Evolutionary conservation across 225 moss, liverwort and hornwort genomes (phyloP).

Genomic region (Asterella californica): DNA sequence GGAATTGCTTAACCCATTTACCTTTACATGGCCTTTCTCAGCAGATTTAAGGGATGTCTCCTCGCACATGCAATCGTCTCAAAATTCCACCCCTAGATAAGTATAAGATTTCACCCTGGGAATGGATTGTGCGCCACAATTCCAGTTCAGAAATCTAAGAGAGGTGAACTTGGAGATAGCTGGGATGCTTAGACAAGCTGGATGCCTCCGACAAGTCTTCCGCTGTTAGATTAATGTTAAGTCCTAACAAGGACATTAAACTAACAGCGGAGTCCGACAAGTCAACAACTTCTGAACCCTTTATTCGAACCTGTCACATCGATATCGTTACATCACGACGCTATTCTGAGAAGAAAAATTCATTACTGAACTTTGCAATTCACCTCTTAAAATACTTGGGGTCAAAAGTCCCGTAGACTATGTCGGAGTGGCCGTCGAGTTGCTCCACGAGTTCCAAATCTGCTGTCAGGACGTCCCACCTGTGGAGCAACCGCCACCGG

Average conservation of each 20-base stretch:
- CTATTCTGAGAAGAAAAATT: not conserved
- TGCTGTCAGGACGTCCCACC: slow-evolving; percentile 72
- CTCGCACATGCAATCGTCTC: too few relatives aligned
- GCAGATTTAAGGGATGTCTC: too few relatives aligned
- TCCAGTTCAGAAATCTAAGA: too few relatives aligned
- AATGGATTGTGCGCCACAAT: too few relatives aligned
- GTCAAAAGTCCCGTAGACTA: slow-evolving; percentile 71
- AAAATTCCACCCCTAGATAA: too few relatives aligned
- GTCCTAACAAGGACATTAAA: too few relatives aligned
- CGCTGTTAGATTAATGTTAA: too few relatives aligned
- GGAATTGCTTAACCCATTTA: too few relatives aligned
- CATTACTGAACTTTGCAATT: not conserved
- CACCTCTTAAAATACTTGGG: slow-evolving; percentile 64
- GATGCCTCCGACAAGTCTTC: not conserved
- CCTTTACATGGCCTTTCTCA: too few relatives aligned
- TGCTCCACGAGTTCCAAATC: slow-evolving; percentile 68
- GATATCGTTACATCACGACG: not conserved
- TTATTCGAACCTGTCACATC: not conserved
- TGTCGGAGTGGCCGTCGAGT: slow-evolving; percentile 71
- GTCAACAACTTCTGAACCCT: too few relatives aligned
- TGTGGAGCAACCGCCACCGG: slow-evolving; percentile 28
- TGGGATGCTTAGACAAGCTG: not conserved
- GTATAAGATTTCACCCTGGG: too few relatives aligned
- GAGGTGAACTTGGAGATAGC: not conserved
- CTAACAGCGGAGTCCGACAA: too few relatives aligned